phyloP scores from a whole-genome alignment of 2,329 filamentous ascomycete species.

The Fusarium lyarnte region DNA sequence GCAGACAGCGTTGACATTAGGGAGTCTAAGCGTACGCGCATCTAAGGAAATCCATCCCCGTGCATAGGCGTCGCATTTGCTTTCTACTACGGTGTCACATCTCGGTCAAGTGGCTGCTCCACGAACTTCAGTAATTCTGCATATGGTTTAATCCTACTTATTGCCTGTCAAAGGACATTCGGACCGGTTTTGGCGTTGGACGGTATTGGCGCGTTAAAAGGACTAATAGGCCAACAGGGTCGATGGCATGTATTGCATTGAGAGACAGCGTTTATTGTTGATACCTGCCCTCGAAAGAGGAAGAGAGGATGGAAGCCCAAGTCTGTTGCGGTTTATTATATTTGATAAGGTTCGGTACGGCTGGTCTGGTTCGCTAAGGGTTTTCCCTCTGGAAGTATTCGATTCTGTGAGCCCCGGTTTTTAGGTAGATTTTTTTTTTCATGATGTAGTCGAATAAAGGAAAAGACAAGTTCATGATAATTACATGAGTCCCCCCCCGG shows the following conservation, averaged over 20 bases:
- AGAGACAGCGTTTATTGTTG: conserved; percentile 24
- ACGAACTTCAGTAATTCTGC: conserved; percentile 28
- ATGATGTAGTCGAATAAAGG: conserved; percentile 34
- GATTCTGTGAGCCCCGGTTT: conserved; percentile 30
- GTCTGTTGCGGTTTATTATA: conserved; percentile 22
- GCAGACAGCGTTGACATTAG: conserved; percentile 46
- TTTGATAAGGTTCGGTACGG: conserved; percentile 4
- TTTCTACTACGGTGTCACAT: conserved; percentile 2
- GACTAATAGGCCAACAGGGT: conserved; percentile 10
- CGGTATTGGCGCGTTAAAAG: conserved; percentile 35
- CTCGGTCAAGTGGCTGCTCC: conserved; percentile 19
- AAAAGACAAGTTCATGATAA: conserved; percentile 37
- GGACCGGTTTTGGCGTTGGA: conserved; percentile 40
- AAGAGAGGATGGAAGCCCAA: conserved; percentile 13
- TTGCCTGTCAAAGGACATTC: conserved; percentile 32
- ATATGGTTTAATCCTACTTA: conserved; percentile 25
- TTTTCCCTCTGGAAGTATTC: conserved; percentile 27
- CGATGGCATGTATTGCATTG: conserved; percentile 26
- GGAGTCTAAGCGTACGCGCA: conserved; percentile 50
- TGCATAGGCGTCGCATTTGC: conserved; percentile 3
- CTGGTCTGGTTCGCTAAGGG: conserved; percentile 13
- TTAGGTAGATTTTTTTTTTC: conserved; percentile 33
- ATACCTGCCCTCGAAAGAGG: conserved; percentile 19
- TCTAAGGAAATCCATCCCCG: conserved; percentile 33
- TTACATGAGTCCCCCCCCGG: conserved; percentile 13